These are phyloP conservation scores for Calonectria hongkongensis DNA, from an alignment of 2,329 filamentous ascomycete species.

Conservation along the genomic window DNA sequence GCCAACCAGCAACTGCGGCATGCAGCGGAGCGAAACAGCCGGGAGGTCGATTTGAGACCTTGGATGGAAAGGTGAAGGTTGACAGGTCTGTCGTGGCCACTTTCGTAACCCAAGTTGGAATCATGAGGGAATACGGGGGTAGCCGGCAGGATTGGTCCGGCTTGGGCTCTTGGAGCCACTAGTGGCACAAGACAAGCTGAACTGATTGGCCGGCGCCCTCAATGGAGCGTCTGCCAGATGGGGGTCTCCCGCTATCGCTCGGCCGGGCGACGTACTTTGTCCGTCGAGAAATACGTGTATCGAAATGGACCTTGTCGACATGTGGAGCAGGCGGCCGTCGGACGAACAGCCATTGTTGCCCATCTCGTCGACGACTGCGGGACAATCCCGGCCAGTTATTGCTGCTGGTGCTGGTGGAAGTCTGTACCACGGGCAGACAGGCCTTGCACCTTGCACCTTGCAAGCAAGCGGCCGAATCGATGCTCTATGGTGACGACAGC, in stretches of 20 bases:
- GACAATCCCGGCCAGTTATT: constrained; percentile 10
- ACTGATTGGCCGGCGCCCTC: constrained; percentile 47
- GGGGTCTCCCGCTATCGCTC: constrained; percentile 41
- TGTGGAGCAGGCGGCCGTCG: constrained; percentile 34
- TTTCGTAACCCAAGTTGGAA: constrained; percentile 15
- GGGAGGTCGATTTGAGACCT: constrained; percentile 22
- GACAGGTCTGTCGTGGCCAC: constrained; percentile 31
- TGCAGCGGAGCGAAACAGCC: constrained; percentile 34
- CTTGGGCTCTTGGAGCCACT: constrained; percentile 48
- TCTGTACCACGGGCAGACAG: constrained; percentile 12
- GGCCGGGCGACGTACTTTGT: constrained; percentile 37
- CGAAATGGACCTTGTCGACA: constrained; percentile 37
- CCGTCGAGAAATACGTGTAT: constrained; percentile 34
- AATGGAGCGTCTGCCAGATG: constrained; percentile 41
- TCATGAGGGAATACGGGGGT: constrained; percentile 42
- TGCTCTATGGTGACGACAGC: constrained; percentile 47
- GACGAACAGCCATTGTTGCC: constrained; percentile 23
- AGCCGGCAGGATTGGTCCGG: constrained; percentile 46
- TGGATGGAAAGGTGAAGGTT: constrained; percentile 29
- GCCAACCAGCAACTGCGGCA: constrained; percentile 32
- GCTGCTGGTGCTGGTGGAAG: not conserved
- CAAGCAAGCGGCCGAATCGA: constrained; percentile 26
- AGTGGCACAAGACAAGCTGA: constrained; percentile 45
- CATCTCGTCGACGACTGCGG: constrained; percentile 12
- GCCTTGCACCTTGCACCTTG: not conserved